A percentile compares a stretch with the other conserved stretches of the same genome.
phyloP scores from a whole-genome alignment of 331 rosid genomes.

The Quercus phellos region DNA sequence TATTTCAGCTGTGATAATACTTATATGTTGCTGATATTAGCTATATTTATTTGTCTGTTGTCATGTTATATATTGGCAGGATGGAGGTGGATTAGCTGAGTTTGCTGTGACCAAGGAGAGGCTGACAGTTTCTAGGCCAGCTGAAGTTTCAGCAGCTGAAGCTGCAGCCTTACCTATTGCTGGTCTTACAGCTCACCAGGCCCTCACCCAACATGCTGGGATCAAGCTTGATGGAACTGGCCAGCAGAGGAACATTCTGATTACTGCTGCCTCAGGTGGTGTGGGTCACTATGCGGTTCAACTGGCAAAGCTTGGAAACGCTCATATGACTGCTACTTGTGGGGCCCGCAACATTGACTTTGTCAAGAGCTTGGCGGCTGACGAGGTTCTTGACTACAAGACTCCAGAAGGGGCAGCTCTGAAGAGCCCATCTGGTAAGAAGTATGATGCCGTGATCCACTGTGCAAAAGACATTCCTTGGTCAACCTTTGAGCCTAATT shows the following conservation, averaged over 20 bases:
- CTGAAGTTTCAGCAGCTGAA: conserved; percentile 40
- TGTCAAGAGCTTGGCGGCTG: conserved; percentile 41
- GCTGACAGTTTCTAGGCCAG: conserved; percentile 30
- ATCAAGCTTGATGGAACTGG: conserved; percentile 35
- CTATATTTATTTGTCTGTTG: not conserved
- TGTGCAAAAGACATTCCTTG: conserved; percentile 38
- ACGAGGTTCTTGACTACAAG: conserved; percentile 53
- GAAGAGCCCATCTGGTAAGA: conserved; percentile 39
- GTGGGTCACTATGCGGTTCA: conserved; percentile 56
- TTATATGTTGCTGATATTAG: not conserved
- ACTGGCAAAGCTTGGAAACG: conserved; percentile 46
- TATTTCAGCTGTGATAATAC: not conserved
- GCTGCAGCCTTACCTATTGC: conserved; percentile 44
- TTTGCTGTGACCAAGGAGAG: conserved; percentile 21
- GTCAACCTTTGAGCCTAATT: conserved; percentile 42
- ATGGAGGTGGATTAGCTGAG: conserved; percentile 53
- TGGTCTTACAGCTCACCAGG: conserved; percentile 49
- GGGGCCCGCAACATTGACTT: conserved; percentile 46
- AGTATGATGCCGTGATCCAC: conserved; percentile 39
- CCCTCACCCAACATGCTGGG: conserved; percentile 27
- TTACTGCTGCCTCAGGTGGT: conserved; percentile 57
- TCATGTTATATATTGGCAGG: conserved; percentile 8
- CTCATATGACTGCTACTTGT: conserved; percentile 51
- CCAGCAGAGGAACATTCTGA: conserved; percentile 27
- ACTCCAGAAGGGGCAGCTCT: conserved; percentile 42